phyloP scores from a whole-genome alignment of 2,329 filamentous ascomycete genomes.

The Hypoxylon sp. region DNA sequence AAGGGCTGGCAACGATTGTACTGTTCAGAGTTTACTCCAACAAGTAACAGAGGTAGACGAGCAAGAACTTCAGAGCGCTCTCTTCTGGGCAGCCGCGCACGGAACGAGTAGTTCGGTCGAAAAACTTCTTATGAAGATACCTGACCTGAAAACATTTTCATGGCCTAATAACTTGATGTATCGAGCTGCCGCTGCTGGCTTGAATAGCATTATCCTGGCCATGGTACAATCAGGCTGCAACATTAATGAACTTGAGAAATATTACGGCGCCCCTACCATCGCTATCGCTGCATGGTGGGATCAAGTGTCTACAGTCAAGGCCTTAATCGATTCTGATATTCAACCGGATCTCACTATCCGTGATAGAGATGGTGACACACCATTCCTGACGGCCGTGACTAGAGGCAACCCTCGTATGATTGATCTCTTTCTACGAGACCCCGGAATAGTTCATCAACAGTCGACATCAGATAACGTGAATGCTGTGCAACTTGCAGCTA shows the following conservation, averaged over 20 bases:
- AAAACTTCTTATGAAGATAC: constrained; percentile 20
- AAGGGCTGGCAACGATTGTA: constrained; percentile 8
- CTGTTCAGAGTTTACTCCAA: constrained; percentile 8
- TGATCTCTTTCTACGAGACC: neutral
- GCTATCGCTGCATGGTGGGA: neutral
- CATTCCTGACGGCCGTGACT: neutral
- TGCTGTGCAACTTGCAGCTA: neutral
- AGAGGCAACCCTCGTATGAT: constrained; percentile 1
- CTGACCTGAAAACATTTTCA: constrained; percentile 10
- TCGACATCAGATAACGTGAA: neutral
- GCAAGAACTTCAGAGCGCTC: constrained; percentile 14
- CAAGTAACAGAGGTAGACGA: constrained; percentile 7
- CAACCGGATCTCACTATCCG: neutral
- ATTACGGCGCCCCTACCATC: neutral
- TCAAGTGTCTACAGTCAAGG: neutral
- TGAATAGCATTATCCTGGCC: constrained; percentile 1
- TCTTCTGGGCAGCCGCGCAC: constrained; percentile 21
- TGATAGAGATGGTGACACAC: neutral
- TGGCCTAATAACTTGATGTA: constrained; percentile 25
- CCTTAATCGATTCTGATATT: neutral
- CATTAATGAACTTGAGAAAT: constrained; percentile 1
- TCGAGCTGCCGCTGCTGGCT: constrained; percentile 26
- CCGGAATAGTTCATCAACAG: neutral
- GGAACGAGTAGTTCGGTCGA: constrained; percentile 7
- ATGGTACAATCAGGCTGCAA: constrained; percentile 15